Base-by-base conservation (phyloP, 768 basidiomycete genomes). In the Leccinum aurantiacum region DNA sequence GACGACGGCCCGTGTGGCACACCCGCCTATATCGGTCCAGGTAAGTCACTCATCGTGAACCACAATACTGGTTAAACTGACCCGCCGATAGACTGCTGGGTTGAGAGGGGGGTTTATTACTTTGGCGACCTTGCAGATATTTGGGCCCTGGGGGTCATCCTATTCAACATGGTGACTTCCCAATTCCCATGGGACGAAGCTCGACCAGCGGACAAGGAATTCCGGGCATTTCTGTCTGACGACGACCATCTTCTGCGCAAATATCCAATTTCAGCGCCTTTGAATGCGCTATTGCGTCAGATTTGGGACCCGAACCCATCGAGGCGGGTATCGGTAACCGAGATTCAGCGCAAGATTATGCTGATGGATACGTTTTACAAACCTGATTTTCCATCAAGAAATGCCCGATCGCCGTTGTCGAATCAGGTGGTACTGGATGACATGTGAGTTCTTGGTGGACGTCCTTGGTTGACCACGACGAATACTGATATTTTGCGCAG, bases 101-200 rank as follows among this genome's bases (percentile, higher is more conserved):
- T 78, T 52, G 77, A 80, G 38, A 63, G 74, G 41, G 67, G 76
- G 4, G 61, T 53, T 2, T 46, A 10, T 2, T 68, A 65, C 38
- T 60, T 67, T n/a, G 60, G 63, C 1, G 61, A 60, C 47, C 25
- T 69, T 27, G 80, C 25, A 15, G 89, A 91, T 63, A 77, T 89
- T 59, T 91, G 89, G 89, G 79, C 89, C 15, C 71, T 90, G 19
- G 89, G 88, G 11, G 81, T 96, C 55, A 90, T 96, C 63, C 82
- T 96, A 53, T 84, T 88, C 69, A 95, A 93, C 75, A 84, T 96
- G 77, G 85, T 90, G 54, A 87, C 87, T 56, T 84, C 85, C 14
- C 44, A 25, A 14, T 61, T 31, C 22, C 66, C 68, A 10, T 69
- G 68, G 68, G 53, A 61, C 3, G 66, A 58, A 38, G 66, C 68